phyloP scores from a whole-genome alignment of 2,329 filamentous ascomycete species.

The Stachybotrys elegans region DNA sequence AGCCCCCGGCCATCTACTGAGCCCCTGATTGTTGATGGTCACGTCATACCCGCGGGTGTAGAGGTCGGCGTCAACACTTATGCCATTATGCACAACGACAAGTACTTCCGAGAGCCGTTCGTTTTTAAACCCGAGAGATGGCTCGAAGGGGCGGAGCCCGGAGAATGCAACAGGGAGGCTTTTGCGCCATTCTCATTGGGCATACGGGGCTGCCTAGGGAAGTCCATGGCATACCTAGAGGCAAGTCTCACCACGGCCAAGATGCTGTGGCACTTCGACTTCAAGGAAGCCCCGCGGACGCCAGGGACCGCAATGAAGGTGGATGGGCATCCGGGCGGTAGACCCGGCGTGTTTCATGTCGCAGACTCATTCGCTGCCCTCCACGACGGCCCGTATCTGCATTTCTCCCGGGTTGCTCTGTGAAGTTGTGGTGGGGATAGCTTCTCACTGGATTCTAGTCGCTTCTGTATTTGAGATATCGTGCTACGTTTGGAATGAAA shows the following conservation, averaged over 20 bases:
- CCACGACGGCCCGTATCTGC: neutral
- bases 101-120: conserved; percentile 7
- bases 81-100: conserved; percentile 5
- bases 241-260: neutral
- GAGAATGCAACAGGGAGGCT: too few species aligned
- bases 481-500: too few species aligned
- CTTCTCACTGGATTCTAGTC: too few species aligned
- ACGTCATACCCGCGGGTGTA: conserved; percentile 3
- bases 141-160: neutral
- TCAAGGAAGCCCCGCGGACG: neutral
- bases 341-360: neutral
- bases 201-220: neutral
- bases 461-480: too few species aligned
- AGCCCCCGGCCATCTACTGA: neutral
- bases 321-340: neutral
- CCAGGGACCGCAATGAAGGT: neutral
- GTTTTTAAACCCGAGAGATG: conserved; percentile 8
- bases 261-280: neutral
- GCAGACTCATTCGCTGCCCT: neutral
- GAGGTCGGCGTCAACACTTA: conserved; percentile 6
- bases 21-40: neutral
- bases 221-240: neutral
- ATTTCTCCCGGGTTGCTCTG: too few species aligned
- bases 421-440: too few species aligned
- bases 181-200: neutral